Evolutionary conservation across 2,329 filamentous ascomycete genomes (phyloP), one percentile per base, ranked within the genome.

Genomic region (Exophiala sp.): DNA sequence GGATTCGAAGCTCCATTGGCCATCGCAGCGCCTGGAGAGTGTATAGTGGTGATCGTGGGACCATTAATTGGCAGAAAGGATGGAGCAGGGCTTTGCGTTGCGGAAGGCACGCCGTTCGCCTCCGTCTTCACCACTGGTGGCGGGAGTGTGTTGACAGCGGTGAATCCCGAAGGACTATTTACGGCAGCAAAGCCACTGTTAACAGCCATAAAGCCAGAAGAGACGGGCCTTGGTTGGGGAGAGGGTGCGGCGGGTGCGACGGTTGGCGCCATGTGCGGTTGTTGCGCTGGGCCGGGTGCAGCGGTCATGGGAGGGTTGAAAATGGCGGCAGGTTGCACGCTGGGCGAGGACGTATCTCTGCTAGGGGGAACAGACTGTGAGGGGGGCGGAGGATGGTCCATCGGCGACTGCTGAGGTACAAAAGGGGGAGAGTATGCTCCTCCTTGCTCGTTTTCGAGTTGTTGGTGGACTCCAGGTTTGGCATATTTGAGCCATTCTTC

Each of bases 391-490:
- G 61, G 55, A 55, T 74, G 77, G 60, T 75, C 90, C 63, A 88
- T 74, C 1, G 91, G 89, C 27, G 82, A 85, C 69, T 88, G 68
- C 64, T 84, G 70, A 2, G 91, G 89, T 2, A 81, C 84, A 29
- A 46, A 21, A 7, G 52, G 39, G 14, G 83, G 82, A 0, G 90
- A 96, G 54, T 93, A 81, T 13, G 91, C 89, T 1, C 91, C 93
- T 52, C 91, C 91, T 63, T 96, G 89, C 66, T 97, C 90, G 56
- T 86, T 80, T 66, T 97, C 91, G 8, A 97, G 74, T 68, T 96
- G 89, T 62, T 96, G 90, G 62, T 96, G 91, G n/a, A 97, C 90
- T 23, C 89, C 88, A 2, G 93, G 93, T 66, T 96, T 97, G 45
- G 88, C 91, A 11, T 91, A 74, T 45, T 86, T 81, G 37, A 98